A percentile compares a stretch with the other conserved stretches of the same genome.
Conservation (phyloP, 495 filamentous ascomycete genomes). For the Usnea hakonensis region DNA sequence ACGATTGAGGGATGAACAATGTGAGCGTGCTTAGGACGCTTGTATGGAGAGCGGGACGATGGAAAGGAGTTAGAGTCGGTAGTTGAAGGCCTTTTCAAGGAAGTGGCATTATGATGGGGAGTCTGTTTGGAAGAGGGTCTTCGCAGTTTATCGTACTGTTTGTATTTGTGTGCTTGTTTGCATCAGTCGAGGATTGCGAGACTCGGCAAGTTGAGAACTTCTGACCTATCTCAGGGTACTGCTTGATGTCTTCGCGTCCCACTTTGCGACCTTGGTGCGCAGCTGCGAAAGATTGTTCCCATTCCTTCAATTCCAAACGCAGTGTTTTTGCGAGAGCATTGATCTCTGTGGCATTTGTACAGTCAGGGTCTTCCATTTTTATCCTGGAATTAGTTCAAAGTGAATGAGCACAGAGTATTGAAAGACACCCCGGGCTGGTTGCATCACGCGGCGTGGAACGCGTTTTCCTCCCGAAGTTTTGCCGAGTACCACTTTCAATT, state of each 20-base stretch:
- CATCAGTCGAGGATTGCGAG: slow-evolving; percentile 6
- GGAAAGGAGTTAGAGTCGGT: slow-evolving; percentile 47
- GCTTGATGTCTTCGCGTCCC: slow-evolving; percentile 77
- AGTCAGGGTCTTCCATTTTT: neutral
- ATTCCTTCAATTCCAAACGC: slow-evolving; percentile 72
- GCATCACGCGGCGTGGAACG: neutral
- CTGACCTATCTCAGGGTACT: slow-evolving; percentile 71
- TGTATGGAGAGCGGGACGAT: slow-evolving; percentile 46
- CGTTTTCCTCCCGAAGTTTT: too few species aligned
- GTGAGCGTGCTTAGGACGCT: slow-evolving; percentile 17
- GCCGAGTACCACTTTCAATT: too few species aligned
- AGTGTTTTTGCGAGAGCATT: slow-evolving; percentile 30
- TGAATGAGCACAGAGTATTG: neutral
- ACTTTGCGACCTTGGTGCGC: slow-evolving; percentile 69
- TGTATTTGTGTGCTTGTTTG: slow-evolving; percentile 73
- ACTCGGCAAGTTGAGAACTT: neutral
- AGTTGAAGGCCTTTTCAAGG: slow-evolving; percentile 38
- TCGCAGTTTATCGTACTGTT: slow-evolving; percentile 72
- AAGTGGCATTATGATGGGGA: slow-evolving; percentile 30
- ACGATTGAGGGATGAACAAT: slow-evolving; percentile 8
- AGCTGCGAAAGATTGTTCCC: slow-evolving; percentile 71
- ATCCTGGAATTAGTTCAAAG: neutral
- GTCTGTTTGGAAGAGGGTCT: slow-evolving; percentile 48
- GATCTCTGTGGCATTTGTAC: slow-evolving; percentile 2
- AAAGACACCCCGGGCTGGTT: neutral